Base-by-base conservation (phyloP, 108 stramenopile species). In the Discostella stelligeroides region DNA sequence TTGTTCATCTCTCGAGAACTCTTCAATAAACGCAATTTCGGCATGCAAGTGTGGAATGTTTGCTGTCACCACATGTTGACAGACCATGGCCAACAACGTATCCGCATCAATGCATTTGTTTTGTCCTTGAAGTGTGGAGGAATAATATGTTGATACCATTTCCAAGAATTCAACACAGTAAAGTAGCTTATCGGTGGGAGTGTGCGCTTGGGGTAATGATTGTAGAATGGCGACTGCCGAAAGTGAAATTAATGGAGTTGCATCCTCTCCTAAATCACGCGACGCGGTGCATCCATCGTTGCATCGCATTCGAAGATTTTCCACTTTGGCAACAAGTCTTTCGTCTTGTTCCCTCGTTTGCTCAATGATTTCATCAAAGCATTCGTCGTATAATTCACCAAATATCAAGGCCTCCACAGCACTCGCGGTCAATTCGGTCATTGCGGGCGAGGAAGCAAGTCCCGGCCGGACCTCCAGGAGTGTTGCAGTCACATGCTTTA, bases 1-100 rank as follows among this genome's bases (percentile, higher is more conserved):
- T 45, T 91, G 89, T 60, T 91, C 88, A 54, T 95, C 91, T 45
- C 89, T 75, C 8, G 94, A 87, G 79, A 95, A 95, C 61, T 95
- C 94, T 70, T 95, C 94, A 67, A 95, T 63, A 51, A 95, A 95
- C 13, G 84, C 84, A 18, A 92, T 72, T 66, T 95, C 90, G 12
- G 91, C 88, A 73, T 94, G 86, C 63, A 90, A 87, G 24, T 78
- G 34, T 0, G 50, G 38, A 0, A 91, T 83, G 29, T 84, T 82
- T 4, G 90, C 87, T 38, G 79, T 76, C 56, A 88, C 63, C 53
- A 94, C 67, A 68, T 94, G 93, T 53, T 88, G 87, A 61, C 93
- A 94, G 0, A 90, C 93, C 80, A 92, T 83, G 29, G 81, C 86
- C 38, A 94, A 70, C 49, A 94, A 74, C 0, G 85, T 85, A 37